phyloP scores from a whole-genome alignment of 2,329 filamentous ascomycete species.

The Cyanodermella asteris region DNA sequence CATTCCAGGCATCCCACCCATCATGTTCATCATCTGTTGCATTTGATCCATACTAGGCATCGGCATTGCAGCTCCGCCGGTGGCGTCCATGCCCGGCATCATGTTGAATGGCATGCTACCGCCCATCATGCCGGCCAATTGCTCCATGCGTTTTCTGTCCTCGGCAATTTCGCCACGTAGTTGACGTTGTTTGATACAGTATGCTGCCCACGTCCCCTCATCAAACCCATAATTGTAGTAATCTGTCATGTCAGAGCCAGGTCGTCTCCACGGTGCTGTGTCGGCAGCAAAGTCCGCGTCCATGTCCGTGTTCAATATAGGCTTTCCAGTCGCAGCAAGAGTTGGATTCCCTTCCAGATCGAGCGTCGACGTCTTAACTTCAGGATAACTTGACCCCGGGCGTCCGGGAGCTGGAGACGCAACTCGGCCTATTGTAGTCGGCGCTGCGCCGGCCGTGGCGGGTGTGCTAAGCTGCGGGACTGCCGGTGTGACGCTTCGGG shows the following conservation, averaged over 20 bases:
- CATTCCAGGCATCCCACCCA: no score
- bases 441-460: no score
- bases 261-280: constrained; percentile 86
- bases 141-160: constrained; percentile 49
- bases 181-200: constrained; percentile 69
- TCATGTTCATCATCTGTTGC: constrained; percentile 34
- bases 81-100: constrained; percentile 23
- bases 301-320: constrained; percentile 36
- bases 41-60: constrained; percentile 20
- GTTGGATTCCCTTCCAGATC: constrained; percentile 67
- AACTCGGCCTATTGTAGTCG: no score
- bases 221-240: constrained; percentile 99
- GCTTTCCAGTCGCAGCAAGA: constrained; percentile 53
- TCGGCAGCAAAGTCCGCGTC: constrained; percentile 46
- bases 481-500: no score
- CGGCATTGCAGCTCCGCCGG: constrained; percentile 14
- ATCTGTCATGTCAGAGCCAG: constrained; percentile 82
- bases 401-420: constrained; percentile 11
- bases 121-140: constrained; percentile 37
- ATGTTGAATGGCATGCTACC: constrained; percentile 18
- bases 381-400: constrained; percentile 43
- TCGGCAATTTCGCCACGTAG: constrained; percentile 56
- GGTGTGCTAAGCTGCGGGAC: no score
- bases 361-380: constrained; percentile 51
- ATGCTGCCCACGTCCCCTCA: constrained; percentile 93